Conservation (phyloP, 306 rosid species). For the Rubus idaeus region DNA sequence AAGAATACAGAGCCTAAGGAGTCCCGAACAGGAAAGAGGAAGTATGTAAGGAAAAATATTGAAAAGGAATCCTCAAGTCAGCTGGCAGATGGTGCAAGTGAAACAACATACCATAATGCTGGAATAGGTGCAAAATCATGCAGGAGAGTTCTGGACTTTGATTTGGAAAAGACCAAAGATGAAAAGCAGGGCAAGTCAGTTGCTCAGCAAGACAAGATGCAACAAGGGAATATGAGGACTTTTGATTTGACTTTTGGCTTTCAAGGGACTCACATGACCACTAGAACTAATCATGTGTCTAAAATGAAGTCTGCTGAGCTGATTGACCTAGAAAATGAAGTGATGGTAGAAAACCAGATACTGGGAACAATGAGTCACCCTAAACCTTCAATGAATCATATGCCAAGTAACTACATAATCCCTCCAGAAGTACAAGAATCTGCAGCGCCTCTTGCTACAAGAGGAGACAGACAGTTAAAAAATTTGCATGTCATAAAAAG, state of each 20-base stretch:
- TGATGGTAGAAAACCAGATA: slow-evolving; percentile 34
- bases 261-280: slow-evolving; percentile 27
- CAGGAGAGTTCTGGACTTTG: slow-evolving; percentile 63
- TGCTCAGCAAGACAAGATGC: slow-evolving; percentile 41
- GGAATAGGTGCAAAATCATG: slow-evolving; percentile 47
- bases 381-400: slow-evolving; percentile 31
- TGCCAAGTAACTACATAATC: slow-evolving; percentile 17
- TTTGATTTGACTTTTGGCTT: slow-evolving; percentile 27
- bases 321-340: slow-evolving; percentile 24
- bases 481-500: slow-evolving; percentile 24
- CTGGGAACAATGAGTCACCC: slow-evolving; percentile 25
- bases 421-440: slow-evolving; percentile 36
- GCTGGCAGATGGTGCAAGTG: slow-evolving; percentile 30
- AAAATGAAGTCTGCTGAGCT: slow-evolving; percentile 33
- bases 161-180: slow-evolving; percentile 41
- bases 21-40: slow-evolving; percentile 57
- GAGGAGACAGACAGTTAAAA: slow-evolving; percentile 27
- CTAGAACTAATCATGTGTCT: slow-evolving; percentile 25
- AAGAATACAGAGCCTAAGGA: slow-evolving; percentile 40
- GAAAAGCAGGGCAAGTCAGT: slow-evolving; percentile 34
- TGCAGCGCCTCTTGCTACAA: slow-evolving; percentile 29
- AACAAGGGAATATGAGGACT: slow-evolving; percentile 31
- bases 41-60: slow-evolving; percentile 45
- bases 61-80: slow-evolving; percentile 46
- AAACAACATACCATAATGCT: slow-evolving; percentile 24